Percentiles rank a stretch among this genome's conserved stretches.
Evolutionary conservation across 2,329 filamentous ascomycete species (phyloP).

Genomic region (Diaporthe velutina): DNA sequence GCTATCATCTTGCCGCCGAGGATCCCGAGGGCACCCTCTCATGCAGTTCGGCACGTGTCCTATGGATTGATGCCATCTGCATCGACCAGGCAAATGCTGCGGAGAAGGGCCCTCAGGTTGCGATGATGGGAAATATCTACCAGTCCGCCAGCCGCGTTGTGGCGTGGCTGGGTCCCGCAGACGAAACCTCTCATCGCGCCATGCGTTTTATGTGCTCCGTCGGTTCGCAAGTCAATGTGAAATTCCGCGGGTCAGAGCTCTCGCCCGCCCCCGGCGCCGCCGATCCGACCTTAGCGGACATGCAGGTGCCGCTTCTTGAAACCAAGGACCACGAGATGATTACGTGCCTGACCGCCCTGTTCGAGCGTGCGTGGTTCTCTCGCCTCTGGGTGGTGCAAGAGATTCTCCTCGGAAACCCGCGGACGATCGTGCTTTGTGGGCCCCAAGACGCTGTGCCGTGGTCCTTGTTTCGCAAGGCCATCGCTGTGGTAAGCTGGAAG

Average conservation of each 20-base stretch:
- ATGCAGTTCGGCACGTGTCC: background rate
- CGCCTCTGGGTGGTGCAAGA: slow-evolving; percentile 18
- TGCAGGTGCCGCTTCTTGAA: background rate
- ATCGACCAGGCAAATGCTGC: slow-evolving; percentile 27
- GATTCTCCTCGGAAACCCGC: slow-evolving; percentile 1
- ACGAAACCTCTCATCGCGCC: slow-evolving; percentile 8
- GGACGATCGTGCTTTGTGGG: background rate
- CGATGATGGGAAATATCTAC: slow-evolving; percentile 29
- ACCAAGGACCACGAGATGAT: background rate
- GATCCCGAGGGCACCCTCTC: background rate
- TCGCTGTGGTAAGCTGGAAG: slow-evolving; percentile 6
- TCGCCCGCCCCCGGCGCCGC: slow-evolving; percentile 1
- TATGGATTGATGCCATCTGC: slow-evolving; percentile 34
- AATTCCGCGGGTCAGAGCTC: slow-evolving; percentile 5
- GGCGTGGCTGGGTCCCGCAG: slow-evolving; percentile 25
- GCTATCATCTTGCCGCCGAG: background rate
- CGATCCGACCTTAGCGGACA: slow-evolving; percentile 6
- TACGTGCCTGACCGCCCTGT: background rate
- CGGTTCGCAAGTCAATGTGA: background rate
- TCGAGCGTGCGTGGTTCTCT: background rate
- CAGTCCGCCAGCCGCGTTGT: slow-evolving; percentile 16
- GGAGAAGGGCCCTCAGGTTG: slow-evolving; percentile 30
- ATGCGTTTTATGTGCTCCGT: slow-evolving; percentile 4
- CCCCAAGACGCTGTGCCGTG: slow-evolving; percentile 1
- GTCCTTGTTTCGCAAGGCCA: slow-evolving; percentile 12